Evolutionary conservation across 108 stramenopile species (phyloP).

Genomic region (Thalassiosira profunda): DNA sequence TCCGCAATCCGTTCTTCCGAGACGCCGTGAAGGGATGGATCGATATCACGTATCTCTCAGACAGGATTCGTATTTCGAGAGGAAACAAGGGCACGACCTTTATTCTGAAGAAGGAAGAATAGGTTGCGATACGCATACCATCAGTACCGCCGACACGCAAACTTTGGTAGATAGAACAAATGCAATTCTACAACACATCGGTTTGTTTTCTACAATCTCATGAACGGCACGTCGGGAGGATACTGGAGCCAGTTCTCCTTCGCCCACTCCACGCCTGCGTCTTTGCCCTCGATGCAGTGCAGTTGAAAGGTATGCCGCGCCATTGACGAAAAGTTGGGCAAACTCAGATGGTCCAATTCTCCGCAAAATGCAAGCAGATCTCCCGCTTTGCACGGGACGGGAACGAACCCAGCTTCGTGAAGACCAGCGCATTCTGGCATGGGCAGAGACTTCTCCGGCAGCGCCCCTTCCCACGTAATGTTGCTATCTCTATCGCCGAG

Average conservation of each 20-base stretch:
- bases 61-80: conserved; percentile 77
- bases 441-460: conserved; percentile 55
- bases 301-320: conserved; percentile 94
- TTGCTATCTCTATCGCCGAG: conserved; percentile 11
- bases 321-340: conserved; percentile 72
- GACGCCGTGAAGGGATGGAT: conserved; percentile 93
- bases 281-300: conserved; percentile 88
- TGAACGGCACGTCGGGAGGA: conserved; percentile 55
- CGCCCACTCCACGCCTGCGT: conserved; percentile 78
- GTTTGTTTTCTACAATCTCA: conserved; percentile 27
- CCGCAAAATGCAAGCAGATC: conserved; percentile 90
- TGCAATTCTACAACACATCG: no score
- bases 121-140: no score
- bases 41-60: conserved; percentile 87
- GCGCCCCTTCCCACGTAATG: conserved; percentile 71
- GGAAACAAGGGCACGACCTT: conserved; percentile 94
- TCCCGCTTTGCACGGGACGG: conserved; percentile 89
- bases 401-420: conserved; percentile 79
- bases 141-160: no score
- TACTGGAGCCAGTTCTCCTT: conserved; percentile 94
- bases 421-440: conserved; percentile 46
- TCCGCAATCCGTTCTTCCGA: conserved; percentile 77
- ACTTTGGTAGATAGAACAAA: no score
- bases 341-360: conserved; percentile 89
- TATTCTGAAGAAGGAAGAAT: conserved; percentile 72